A percentile compares a stretch with the other conserved stretches of the same genome.
These are phyloP conservation scores for Caryopteris hybrid DNA, from an alignment of 305 asterid genomes.

Conservation along the genomic window DNA sequence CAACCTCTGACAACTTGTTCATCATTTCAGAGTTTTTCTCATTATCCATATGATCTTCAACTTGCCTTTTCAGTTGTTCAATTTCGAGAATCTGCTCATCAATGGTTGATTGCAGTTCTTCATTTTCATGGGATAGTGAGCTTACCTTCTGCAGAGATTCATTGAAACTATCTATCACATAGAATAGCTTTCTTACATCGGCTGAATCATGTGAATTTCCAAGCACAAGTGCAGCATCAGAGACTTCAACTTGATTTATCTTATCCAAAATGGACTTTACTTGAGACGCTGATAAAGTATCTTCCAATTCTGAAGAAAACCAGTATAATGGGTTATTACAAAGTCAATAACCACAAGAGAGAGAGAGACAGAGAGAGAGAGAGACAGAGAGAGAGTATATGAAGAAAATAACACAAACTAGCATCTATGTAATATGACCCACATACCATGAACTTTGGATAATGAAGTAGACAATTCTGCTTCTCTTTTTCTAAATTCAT, in stretches of 20 bases:
- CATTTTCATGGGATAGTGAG: conserved; percentile 53
- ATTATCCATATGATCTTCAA: conserved; percentile 31
- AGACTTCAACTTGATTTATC: conserved; percentile 52
- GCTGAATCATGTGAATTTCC: conserved; percentile 44
- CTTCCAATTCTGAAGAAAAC: conserved; percentile 58
- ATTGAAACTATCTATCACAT: conserved; percentile 56
- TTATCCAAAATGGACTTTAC: conserved; percentile 58
- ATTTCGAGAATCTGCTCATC: conserved; percentile 54
- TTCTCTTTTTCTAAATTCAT: conserved; percentile 46
- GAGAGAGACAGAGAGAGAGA: neutral
- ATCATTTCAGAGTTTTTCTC: conserved; percentile 41
- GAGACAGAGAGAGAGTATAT: conserved; percentile 1
- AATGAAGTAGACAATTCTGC: conserved; percentile 53
- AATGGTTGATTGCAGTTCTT: conserved; percentile 50
- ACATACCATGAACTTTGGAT: conserved; percentile 54
- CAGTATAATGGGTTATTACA: conserved; percentile 2
- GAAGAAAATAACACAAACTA: conserved; percentile 6
- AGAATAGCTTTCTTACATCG: conserved; percentile 60
- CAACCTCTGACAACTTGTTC: conserved; percentile 51
- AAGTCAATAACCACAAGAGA: neutral
- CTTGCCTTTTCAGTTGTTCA: conserved; percentile 55
- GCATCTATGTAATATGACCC: conserved; percentile 13
- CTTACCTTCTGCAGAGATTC: conserved; percentile 43
- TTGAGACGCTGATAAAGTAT: conserved; percentile 57
- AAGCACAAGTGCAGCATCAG: conserved; percentile 33